These are phyloP conservation scores for Penicillium sp. DNA, from an alignment of 2,329 filamentous ascomycete species.

Conservation along the genomic window DNA sequence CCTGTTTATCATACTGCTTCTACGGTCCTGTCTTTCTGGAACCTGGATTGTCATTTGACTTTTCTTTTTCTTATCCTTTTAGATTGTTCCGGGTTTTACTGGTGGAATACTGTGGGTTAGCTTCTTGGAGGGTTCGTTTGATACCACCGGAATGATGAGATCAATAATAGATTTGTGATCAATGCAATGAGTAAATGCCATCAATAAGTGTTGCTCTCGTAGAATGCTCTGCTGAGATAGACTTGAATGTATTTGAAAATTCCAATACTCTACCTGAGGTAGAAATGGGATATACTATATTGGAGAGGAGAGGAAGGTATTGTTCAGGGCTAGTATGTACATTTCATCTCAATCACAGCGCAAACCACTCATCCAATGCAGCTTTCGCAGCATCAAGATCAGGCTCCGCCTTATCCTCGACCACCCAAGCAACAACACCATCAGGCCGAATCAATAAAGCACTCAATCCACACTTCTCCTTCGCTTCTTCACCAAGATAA, in stretches of 20 bases:
- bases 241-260: no score
- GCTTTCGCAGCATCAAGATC: not conserved
- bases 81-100: slow-evolving; percentile 5
- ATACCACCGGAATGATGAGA: slow-evolving; percentile 16
- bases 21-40: not conserved
- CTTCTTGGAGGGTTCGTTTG: slow-evolving; percentile 3
- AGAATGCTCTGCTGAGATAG: no score
- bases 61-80: slow-evolving; percentile 3
- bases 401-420: not conserved
- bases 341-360: not conserved
- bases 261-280: no score
- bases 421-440: slow-evolving; percentile 39
- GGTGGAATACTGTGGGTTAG: not conserved
- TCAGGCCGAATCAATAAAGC: slow-evolving; percentile 38
- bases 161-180: slow-evolving; percentile 20
- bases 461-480: slow-evolving; percentile 23
- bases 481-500: slow-evolving; percentile 1
- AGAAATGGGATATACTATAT: no score
- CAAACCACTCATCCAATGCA: slow-evolving; percentile 1
- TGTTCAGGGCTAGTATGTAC: no score
- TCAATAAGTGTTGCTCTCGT: no score
- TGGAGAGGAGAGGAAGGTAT: no score
- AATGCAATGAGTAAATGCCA: slow-evolving; percentile 9
- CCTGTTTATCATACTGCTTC: not conserved
- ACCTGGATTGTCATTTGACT: slow-evolving; percentile 3